Evolutionary conservation across 257 asterid species (phyloP), one percentile per base, ranked within the genome.

Genomic region (Mentha longifolia): DNA sequence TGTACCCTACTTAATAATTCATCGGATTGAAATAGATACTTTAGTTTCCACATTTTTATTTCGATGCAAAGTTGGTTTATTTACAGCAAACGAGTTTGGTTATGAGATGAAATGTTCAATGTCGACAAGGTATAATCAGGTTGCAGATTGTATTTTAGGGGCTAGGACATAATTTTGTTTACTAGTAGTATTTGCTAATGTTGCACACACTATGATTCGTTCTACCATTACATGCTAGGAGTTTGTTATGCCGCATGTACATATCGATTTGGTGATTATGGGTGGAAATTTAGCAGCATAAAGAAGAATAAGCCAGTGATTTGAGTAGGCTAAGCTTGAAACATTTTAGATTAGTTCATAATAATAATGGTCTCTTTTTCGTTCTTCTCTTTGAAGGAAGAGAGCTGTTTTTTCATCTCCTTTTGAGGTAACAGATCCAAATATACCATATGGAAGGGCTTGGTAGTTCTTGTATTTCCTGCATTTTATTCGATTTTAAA

Each of bases 281-380:
- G 47, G 14, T 42, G 14, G 60, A 45, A 31, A 13, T 17, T 16
- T 33, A 19, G 30, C 31, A 33, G 45, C 51, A 25, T 71, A 14
- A 57, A 11, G 50, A 70, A 43, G 45, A 28, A 12, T 2, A 37
- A 10, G 22, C 22, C 76, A 47, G 43, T 45, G 49, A 45, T 70
- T 39, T 9, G 33, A 25, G 45, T 70, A 22, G 9, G 39, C 16
- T 9, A 6, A n/a, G n/a, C n/a, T n/a, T 28, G n/a, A 9, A 6
- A 52, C 52, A 50, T 50, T 39, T 19, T 9, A 28, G 45, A 50
- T 10, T 35, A 17, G 42, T 10, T 17, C 57, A 7, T 50, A n/a
- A 51, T 17, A 56, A 30, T 9, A 59, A 10, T 28, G 2, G 2
- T 28, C 31, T 47, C 42, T 61, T 47, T n/a, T 33, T 13, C 65